Conservation (phyloP, 805 yeast genomes). For the Candida yuanshanica region DNA sequence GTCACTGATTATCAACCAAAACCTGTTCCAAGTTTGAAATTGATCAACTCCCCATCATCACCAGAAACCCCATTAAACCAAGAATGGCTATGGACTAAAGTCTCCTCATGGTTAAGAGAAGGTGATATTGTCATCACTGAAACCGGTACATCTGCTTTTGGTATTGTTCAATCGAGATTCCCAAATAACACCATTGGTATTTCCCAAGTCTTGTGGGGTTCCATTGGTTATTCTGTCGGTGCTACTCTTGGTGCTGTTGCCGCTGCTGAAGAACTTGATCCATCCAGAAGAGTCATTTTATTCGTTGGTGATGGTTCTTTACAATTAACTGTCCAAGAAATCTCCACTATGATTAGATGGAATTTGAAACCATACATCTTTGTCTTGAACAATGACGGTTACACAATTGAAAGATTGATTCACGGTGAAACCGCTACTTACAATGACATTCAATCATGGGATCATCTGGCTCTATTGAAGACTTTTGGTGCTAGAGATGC, state of each 20-base stretch:
- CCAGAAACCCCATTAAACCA: constrained; percentile 47
- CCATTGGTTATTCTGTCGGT: constrained; percentile 49
- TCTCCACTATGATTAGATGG: constrained; percentile 65
- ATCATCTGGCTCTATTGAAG: constrained; percentile 51
- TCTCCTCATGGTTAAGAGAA: constrained; percentile 55
- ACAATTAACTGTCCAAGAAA: constrained; percentile 70
- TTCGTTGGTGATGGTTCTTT: constrained; percentile 75
- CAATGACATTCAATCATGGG: constrained; percentile 67
- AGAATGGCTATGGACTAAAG: constrained; percentile 64
- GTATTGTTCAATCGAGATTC: constrained; percentile 60
- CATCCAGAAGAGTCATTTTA: constrained; percentile 54
- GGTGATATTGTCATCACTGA: constrained; percentile 67
- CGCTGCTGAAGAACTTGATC: constrained; percentile 44
- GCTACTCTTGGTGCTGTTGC: constrained; percentile 12
- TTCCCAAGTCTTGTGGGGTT: constrained; percentile 73
- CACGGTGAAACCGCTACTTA: constrained; percentile 63
- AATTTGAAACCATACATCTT: constrained; percentile 61
- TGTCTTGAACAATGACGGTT: constrained; percentile 67
- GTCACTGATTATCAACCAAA: constrained; percentile 42
- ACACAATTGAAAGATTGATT: constrained; percentile 69
- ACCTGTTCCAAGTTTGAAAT: constrained; percentile 49
- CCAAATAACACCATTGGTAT: constrained; percentile 59
- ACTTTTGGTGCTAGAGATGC: constrained; percentile 37
- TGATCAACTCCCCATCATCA: constrained; percentile 39
- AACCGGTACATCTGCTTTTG: constrained; percentile 74